These are phyloP conservation scores for Tetratostichococcus sp. DNA, from an alignment of 139 green algal species.

Conservation along the genomic window DNA sequence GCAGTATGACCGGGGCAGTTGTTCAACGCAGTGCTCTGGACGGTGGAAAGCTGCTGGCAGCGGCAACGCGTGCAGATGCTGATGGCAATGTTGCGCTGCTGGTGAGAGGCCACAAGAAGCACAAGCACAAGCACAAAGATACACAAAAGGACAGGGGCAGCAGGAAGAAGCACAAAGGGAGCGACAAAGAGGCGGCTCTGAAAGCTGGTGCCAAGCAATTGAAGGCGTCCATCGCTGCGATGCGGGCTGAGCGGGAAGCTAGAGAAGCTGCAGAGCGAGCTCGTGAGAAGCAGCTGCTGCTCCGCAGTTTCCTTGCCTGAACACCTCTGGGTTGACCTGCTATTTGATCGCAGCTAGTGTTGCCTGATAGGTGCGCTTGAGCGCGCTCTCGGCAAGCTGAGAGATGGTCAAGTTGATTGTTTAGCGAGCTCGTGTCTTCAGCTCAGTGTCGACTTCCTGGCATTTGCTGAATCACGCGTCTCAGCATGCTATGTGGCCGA, in stretches of 20 bases:
- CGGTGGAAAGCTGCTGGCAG: conserved; percentile 3
- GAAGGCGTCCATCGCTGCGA: conserved; percentile 17
- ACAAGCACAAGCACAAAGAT: conserved; percentile 9
- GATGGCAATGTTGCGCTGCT: not conserved
- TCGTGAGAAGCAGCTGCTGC: conserved; percentile 13
- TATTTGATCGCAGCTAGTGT: no score
- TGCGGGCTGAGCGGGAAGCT: conserved; percentile 51
- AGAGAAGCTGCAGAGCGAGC: conserved; percentile 42
- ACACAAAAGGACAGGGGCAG: conserved; percentile 9
- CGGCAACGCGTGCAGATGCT: not conserved
- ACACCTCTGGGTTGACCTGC: no score
- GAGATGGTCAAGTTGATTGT: no score
- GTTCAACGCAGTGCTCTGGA: not conserved
- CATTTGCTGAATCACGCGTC: no score
- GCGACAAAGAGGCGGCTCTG: not conserved
- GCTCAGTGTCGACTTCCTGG: no score
- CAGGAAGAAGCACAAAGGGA: conserved; percentile 13
- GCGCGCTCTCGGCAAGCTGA: no score
- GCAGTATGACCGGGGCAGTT: conserved; percentile 12
- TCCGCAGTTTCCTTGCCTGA: not conserved
- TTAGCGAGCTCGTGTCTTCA: no score
- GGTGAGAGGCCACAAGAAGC: not conserved
- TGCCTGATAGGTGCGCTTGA: no score
- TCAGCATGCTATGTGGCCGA: no score
- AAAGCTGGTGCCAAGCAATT: not conserved